phyloP scores from a whole-genome alignment of 2,329 filamentous ascomycete genomes.

The Chaetomium strumarium region DNA sequence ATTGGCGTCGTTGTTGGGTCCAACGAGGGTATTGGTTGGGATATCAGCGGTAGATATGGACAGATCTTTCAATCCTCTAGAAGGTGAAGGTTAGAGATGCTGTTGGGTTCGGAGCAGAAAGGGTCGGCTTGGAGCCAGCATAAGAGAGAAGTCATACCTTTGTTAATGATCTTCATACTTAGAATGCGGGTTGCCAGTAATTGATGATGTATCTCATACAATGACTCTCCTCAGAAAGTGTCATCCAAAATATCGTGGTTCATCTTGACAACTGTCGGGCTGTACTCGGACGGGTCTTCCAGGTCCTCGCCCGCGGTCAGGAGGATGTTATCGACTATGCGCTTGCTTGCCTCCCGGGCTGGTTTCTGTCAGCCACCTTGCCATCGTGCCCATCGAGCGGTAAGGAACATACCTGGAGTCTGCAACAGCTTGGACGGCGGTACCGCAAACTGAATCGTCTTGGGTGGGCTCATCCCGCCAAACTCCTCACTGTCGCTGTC shows the following conservation, averaged over 20 bases:
- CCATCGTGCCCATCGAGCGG: not conserved
- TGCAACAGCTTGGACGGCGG: slow-evolving; percentile 72
- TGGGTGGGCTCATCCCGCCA: slow-evolving; percentile 79
- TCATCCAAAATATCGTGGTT: slow-evolving; percentile 57
- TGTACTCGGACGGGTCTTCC: slow-evolving; percentile 53
- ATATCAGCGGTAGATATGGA: too few relatives aligned
- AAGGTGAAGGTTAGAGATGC: too few relatives aligned
- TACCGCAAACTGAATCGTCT: slow-evolving; percentile 82
- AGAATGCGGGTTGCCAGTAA: too few relatives aligned
- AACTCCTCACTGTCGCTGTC: slow-evolving; percentile 69
- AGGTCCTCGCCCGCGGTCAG: slow-evolving; percentile 64
- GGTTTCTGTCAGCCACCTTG: slow-evolving; percentile 13
- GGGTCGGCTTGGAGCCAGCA: not conserved
- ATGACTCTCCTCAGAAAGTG: slow-evolving; percentile 43
- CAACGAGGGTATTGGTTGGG: too few relatives aligned
- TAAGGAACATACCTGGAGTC: slow-evolving; percentile 59
- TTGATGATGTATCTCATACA: too few relatives aligned
- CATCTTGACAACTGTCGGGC: slow-evolving; percentile 61
- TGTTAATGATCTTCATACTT: too few relatives aligned
- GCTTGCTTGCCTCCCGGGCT: slow-evolving; percentile 74
- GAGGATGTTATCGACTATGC: slow-evolving; percentile 75
- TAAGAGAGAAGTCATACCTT: not conserved
- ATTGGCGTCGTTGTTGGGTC: not conserved
- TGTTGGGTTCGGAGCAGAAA: not conserved
- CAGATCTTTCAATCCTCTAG: too few relatives aligned